Conservation (phyloP, 371 early-diverging fungal species). For the Mucor saturninus region DNA sequence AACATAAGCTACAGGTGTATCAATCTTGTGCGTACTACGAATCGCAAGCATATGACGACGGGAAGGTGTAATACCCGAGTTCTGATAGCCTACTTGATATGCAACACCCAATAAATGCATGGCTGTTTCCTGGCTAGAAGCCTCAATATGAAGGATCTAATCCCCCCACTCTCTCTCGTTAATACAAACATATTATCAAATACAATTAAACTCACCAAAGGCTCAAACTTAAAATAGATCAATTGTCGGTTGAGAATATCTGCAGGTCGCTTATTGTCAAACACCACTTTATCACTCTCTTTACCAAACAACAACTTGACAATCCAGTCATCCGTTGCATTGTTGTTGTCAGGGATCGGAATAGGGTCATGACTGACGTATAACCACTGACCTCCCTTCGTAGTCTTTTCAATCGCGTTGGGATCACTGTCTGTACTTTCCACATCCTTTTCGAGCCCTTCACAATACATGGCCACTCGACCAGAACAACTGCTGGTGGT, state of each 20-base stretch:
- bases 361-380: slow-evolving; percentile 68
- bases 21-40: slow-evolving; percentile 64
- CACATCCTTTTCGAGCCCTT: slow-evolving; percentile 35
- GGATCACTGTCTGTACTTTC: slow-evolving; percentile 12
- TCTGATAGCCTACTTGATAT: slow-evolving; percentile 63
- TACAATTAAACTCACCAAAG: slow-evolving; percentile 51
- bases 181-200: too few species aligned
- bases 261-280: slow-evolving; percentile 13
- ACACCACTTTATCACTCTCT: slow-evolving; percentile 34
- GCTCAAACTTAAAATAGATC: slow-evolving; percentile 69
- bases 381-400: slow-evolving; percentile 66
- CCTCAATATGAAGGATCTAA: slow-evolving; percentile 68
- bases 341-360: slow-evolving; percentile 32
- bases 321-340: slow-evolving; percentile 28
- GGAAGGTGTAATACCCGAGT: slow-evolving; percentile 67
- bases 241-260: slow-evolving; percentile 32
- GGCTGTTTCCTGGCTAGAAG: slow-evolving; percentile 55
- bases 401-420: slow-evolving; percentile 26
- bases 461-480: slow-evolving; percentile 61
- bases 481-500: slow-evolving; percentile 70
- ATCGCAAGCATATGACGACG: slow-evolving; percentile 67
- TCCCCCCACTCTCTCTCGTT: too few species aligned
- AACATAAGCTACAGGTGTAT: slow-evolving; percentile 65
- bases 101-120: slow-evolving; percentile 59
- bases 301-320: slow-evolving; percentile 45